Base-by-base conservation (phyloP, 176 grass and related monocot species). In the Poa annua region DNA sequence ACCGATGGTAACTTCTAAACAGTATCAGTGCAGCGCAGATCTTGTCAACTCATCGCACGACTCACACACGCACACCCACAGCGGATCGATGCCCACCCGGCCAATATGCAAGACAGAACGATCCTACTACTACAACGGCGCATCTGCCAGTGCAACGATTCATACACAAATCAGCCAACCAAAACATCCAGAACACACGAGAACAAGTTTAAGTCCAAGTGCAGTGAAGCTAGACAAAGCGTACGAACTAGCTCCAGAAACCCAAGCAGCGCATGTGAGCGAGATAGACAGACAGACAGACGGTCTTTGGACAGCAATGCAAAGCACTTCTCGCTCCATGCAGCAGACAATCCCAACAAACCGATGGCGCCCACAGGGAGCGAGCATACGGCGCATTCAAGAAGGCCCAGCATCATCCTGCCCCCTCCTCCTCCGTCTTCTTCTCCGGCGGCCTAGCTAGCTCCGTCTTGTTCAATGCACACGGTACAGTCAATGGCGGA, bases 351-450 rank as follows among this genome's bases (percentile, higher is more conserved):
- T 64, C 61, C 61, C 16, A 64, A 62, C 36, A 57, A 82, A 48
- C 73, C 73, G 4, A 82, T 65, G 45, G 45, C 34, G 63, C 78
- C 64, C 72, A 89, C 78, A 77, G 72, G 55, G 65, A 67, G 65
- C 35, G 11, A 25, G 81, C 35, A 67, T 57, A 42, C 66, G 78
- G 44, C 64, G 68, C 61, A 63, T 42, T 81, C 3, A 81, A 54
- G 33, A 81, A 63, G 44, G 76, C 44, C 34, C 81, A 66, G 24
- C 26, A 76, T 62, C 34, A 76, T 71, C 42, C 50, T 71, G 38
- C 34, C 39, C 39, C 39, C 1, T 1, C 38, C 5, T 5, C 38
- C 42, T 10, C 42, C 42, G 2, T 45, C 87, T 81, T 85, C 77
- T 63, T 85, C 75, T 76, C 76, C 32, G 59, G 82, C 32, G 59